These are phyloP conservation scores for Solanum bulbocastanum DNA, from an alignment of 257 asterid genomes.

Conservation along the genomic window DNA sequence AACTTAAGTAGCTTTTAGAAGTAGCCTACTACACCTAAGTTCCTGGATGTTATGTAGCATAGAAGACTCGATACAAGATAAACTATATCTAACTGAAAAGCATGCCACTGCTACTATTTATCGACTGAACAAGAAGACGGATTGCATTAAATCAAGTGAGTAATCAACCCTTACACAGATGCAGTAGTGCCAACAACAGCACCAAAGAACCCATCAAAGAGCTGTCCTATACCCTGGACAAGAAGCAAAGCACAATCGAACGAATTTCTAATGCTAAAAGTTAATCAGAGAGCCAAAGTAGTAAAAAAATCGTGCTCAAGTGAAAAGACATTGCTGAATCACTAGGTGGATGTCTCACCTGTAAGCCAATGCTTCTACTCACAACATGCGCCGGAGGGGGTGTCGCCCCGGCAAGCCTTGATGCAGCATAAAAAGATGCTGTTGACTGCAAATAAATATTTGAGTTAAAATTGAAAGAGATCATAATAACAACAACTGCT, in stretches of 20 bases:
- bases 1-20: background rate
- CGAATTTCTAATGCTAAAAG: background rate
- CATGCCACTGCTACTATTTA: background rate
- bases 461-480: background rate
- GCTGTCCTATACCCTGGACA: constrained; percentile 86
- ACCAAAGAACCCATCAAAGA: constrained; percentile 89
- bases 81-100: background rate
- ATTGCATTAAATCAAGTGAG: background rate
- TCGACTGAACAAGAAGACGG: background rate
- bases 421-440: constrained; percentile 80
- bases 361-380: constrained; percentile 95
- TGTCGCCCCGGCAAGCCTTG: constrained; percentile 97
- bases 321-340: background rate
- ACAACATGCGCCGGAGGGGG: constrained; percentile 81
- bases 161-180: constrained; percentile 55
- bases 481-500: background rate
- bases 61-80: background rate
- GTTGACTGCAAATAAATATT: constrained; percentile 57
- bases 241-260: background rate
- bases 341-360: constrained; percentile 27
- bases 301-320: background rate
- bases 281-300: background rate
- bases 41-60: background rate
- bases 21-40: background rate
- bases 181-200: constrained; percentile 67